A percentile compares a stretch with the other conserved stretches of the same genome.
Conservation (phyloP, 2,329 filamentous ascomycete species). For the Pseudocercospora fuligena region DNA sequence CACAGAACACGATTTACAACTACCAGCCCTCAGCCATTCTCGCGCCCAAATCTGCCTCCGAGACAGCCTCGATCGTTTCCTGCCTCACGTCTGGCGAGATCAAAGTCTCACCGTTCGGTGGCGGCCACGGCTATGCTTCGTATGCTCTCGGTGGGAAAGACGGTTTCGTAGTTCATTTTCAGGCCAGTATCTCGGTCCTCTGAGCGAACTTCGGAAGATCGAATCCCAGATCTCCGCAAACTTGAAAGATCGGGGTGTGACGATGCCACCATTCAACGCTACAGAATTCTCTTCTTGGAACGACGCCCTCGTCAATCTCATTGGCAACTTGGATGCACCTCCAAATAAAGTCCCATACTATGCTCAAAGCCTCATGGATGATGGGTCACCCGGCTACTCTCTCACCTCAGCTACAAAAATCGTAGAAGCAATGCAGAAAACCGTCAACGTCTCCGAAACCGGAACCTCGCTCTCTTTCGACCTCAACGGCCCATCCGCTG, state of each 20-base stretch:
- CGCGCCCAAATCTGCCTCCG: slow-evolving; percentile 17
- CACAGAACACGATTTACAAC: slow-evolving; percentile 29
- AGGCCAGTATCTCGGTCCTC: slow-evolving; percentile 23
- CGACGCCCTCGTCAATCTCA: slow-evolving; percentile 23
- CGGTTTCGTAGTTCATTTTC: slow-evolving; percentile 24
- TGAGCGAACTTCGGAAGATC: slow-evolving; percentile 9
- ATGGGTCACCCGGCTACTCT: slow-evolving; percentile 21
- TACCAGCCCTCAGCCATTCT: slow-evolving; percentile 22
- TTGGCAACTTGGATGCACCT: slow-evolving; percentile 23
- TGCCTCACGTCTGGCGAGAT: slow-evolving; percentile 11
- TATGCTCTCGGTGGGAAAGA: slow-evolving; percentile 28
- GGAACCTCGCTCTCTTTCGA: slow-evolving; percentile 26
- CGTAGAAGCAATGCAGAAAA: slow-evolving; percentile 20
- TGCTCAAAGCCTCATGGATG: slow-evolving; percentile 23
- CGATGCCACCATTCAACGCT: slow-evolving; percentile 13
- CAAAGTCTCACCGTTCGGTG: slow-evolving; percentile 25
- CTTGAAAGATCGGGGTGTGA: slow-evolving; percentile 11
- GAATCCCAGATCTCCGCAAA: slow-evolving; percentile 13
- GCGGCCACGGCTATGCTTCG: slow-evolving; percentile 29
- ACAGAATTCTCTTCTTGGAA: slow-evolving; percentile 23
- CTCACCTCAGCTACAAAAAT: slow-evolving; percentile 11
- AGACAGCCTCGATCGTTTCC: slow-evolving; percentile 19
- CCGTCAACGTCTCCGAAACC: slow-evolving; percentile 12
- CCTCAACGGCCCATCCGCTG: slow-evolving; percentile 21
- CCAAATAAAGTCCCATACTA: slow-evolving; percentile 27